Conservation (phyloP, 495 filamentous ascomycete species). For the Podospora tetraspora region DNA sequence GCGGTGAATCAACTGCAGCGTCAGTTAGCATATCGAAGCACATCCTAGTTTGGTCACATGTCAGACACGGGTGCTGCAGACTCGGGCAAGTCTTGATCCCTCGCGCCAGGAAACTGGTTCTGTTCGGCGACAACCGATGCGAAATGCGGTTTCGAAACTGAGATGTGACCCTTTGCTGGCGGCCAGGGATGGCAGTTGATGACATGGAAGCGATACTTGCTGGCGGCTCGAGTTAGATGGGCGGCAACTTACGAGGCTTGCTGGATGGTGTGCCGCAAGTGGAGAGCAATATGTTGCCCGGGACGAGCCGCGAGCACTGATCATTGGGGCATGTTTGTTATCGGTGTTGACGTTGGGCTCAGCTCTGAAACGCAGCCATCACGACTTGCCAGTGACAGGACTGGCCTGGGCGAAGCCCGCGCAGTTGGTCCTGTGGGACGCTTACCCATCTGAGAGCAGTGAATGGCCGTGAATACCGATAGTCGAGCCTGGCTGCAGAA, state of each 20-base stretch:
- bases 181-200: neutral
- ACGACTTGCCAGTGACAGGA: neutral
- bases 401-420: neutral
- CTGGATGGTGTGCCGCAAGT: neutral
- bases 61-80: neutral
- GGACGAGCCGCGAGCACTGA: neutral
- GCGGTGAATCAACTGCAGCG: neutral
- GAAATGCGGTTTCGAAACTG: neutral
- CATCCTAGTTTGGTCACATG: constrained; percentile 8
- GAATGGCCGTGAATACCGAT: neutral
- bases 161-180: neutral
- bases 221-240: neutral
- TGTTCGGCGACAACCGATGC: neutral
- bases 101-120: neutral
- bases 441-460: neutral
- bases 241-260: neutral
- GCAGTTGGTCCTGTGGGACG: neutral
- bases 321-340: neutral
- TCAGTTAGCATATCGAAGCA: constrained; percentile 7
- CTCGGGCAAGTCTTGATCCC: neutral
- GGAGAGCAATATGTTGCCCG: neutral
- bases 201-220: neutral
- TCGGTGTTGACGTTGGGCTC: neutral
- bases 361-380: neutral
- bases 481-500: neutral